A percentile compares a stretch with the other conserved stretches of the same genome.
Evolutionary conservation across 768 basidiomycete species (phyloP).

Genomic region (Gymnopilus junonius): DNA sequence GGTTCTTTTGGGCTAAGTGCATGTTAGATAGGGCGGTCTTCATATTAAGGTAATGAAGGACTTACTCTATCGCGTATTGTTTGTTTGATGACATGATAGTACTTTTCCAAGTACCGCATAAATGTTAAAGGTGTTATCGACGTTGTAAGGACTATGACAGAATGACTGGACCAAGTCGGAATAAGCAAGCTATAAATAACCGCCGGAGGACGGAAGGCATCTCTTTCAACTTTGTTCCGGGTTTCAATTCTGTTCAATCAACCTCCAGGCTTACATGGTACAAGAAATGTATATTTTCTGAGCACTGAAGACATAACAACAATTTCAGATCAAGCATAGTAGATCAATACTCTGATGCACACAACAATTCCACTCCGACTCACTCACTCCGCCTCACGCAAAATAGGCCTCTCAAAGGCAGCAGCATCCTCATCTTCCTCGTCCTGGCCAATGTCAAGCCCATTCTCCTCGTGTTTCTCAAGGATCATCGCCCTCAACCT

Average conservation of each 20-base stretch:
- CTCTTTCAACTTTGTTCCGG: constrained; percentile 11
- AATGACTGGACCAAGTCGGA: background rate
- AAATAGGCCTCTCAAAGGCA: constrained; percentile 33
- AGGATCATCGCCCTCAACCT: constrained; percentile 38
- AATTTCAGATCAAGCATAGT: background rate
- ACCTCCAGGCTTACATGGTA: no score
- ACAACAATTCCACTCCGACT: no score
- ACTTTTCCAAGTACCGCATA: background rate
- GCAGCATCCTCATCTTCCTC: constrained; percentile 32
- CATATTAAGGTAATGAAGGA: no score
- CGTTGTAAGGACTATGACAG: background rate
- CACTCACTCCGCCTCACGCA: constrained; percentile 35
- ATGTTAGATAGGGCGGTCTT: background rate
- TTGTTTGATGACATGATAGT: background rate
- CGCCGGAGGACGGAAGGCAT: background rate
- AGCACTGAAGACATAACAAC: background rate
- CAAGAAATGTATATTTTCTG: background rate
- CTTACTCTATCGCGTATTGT: background rate
- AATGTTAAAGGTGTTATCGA: background rate
- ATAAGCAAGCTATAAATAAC: background rate
- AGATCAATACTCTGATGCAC: background rate
- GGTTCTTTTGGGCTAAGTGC: background rate
- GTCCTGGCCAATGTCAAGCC: constrained; percentile 31
- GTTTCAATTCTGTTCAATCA: no score
- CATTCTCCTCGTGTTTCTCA: constrained; percentile 30